Conservation (phyloP, 2,329 filamentous ascomycete genomes). For the Stachybotrys chartarum region DNA sequence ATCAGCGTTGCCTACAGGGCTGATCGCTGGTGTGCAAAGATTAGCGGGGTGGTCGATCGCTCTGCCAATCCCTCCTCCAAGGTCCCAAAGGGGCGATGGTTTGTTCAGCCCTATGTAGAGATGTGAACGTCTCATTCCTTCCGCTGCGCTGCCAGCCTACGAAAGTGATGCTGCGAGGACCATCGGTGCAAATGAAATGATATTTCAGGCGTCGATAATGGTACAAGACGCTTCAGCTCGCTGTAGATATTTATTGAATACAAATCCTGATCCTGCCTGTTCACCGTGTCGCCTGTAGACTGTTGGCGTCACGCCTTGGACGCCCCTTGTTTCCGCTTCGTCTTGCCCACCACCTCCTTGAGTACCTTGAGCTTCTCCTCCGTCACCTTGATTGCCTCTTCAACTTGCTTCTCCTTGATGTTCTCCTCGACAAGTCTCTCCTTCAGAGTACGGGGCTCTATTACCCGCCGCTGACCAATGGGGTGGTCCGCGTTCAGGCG, state of each 20-base stretch:
- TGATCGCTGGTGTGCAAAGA: not conserved
- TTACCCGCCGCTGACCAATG: conserved; percentile 34
- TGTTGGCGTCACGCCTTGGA: not conserved
- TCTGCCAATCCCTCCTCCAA: not conserved
- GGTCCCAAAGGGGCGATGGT: too few relatives aligned
- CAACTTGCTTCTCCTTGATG: conserved; percentile 68
- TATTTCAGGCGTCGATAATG: too few relatives aligned
- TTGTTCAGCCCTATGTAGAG: too few relatives aligned
- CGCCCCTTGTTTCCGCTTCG: conserved; percentile 8
- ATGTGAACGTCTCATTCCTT: too few relatives aligned
- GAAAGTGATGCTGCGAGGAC: too few relatives aligned
- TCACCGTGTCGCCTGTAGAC: not conserved
- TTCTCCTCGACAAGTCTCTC: conserved; percentile 50
- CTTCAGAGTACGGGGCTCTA: conserved; percentile 50
- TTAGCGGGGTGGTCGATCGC: not conserved
- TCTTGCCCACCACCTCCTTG: conserved; percentile 60
- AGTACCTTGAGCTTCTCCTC: conserved; percentile 76
- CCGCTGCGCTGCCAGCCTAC: too few relatives aligned
- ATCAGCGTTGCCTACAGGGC: not conserved
- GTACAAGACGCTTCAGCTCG: too few relatives aligned
- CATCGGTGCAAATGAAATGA: too few relatives aligned
- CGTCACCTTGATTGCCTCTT: conserved; percentile 76
- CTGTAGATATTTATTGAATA: not conserved
- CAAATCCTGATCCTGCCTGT: not conserved
- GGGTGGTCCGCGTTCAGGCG: conserved; percentile 32